phyloP scores from a whole-genome alignment of 768 basidiomycete species.

The Agaricus subrufescens region DNA sequence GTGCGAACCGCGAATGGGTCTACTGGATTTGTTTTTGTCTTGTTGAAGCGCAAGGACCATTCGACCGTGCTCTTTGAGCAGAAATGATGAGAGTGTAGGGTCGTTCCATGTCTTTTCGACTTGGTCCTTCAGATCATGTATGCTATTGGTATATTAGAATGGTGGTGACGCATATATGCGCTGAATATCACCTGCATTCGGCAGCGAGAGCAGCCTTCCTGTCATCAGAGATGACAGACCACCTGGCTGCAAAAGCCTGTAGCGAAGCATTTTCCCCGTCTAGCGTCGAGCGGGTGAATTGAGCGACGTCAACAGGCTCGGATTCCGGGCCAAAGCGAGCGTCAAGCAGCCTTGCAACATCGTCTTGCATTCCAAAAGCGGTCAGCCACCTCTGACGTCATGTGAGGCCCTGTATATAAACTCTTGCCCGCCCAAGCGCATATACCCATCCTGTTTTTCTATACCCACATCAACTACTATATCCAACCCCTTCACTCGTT shows the following conservation, averaged over 20 bases:
- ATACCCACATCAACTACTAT: neutral
- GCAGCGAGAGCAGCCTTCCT: constrained; percentile 25
- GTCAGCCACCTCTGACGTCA: neutral
- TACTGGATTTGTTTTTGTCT: constrained; percentile 24
- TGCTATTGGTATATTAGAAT: constrained; percentile 26
- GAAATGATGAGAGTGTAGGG: constrained; percentile 52
- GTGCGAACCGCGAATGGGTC: constrained; percentile 25
- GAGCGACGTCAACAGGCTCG: constrained; percentile 41
- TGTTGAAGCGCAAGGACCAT: constrained; percentile 29
- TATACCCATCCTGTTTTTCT: neutral
- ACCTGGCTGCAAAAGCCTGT: neutral
- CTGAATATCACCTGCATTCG: constrained; percentile 37
- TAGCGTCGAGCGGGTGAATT: constrained; percentile 35
- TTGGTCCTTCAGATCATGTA: constrained; percentile 43
- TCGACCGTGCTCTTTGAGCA: constrained; percentile 49
- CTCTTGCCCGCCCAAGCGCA: neutral
- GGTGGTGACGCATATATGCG: neutral
- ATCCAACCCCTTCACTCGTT: neutral
- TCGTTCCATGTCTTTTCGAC: constrained; percentile 47
- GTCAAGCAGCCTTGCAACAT: constrained; percentile 32
- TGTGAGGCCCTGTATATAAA: constrained; percentile 1
- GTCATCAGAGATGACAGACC: constrained; percentile 17
- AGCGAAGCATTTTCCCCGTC: constrained; percentile 6
- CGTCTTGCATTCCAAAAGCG: neutral
- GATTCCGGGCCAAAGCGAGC: constrained; percentile 65